Base-by-base conservation (phyloP, 2,329 filamentous ascomycete genomes). In the Aspergillus vadensis region DNA sequence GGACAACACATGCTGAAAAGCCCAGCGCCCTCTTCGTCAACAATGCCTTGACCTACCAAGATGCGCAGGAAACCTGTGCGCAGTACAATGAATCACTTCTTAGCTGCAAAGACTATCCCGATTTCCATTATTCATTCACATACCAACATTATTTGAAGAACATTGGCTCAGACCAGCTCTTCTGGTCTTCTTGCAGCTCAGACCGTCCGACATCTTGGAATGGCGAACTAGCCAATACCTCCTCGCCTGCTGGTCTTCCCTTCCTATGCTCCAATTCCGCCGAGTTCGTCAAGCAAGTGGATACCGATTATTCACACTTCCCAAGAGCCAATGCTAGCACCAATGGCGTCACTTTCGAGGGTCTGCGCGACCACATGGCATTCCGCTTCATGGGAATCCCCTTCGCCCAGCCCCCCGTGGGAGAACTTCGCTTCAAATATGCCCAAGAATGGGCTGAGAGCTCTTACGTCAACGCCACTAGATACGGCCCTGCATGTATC, bases 371-470 rank as follows among this genome's bases (percentile, higher is more conserved):
- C 21, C 47, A 49, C 7, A 49, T 49, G 47, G 47, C 47, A n/a
- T 49, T 17, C 8, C 25, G 47, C 2, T 49, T 49, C 6, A n/a
- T 49, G 25, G 51, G 59, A 2, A 52, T 61, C 41, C 59, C 59
- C 4, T 61, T 58, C 19, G 55, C 55, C 14, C 50, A 30, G 4
- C 51, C 55, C 5, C 59, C 59, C 1, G 43, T 61, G 6, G 59
- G 55, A 12, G 59, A 61, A 2, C n/a, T 61, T 5, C 59, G 59
- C 32, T 58, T 61, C 50, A 49, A 51, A 23, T 56, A 56, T 3
- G 50, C 59, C 14, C 36, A 15, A 39, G 14, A 49, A 49, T 58
- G 56, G 56, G 25, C 25, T 17, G 19, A 36, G 4, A 19, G n/a
- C 17, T n/a, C 47, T 10, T 27, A 27, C n/a, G 23, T 53, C 38